These are phyloP conservation scores for Ogataea nitratoaversa DNA, from an alignment of 805 yeast genomes.

Conservation along the genomic window DNA sequence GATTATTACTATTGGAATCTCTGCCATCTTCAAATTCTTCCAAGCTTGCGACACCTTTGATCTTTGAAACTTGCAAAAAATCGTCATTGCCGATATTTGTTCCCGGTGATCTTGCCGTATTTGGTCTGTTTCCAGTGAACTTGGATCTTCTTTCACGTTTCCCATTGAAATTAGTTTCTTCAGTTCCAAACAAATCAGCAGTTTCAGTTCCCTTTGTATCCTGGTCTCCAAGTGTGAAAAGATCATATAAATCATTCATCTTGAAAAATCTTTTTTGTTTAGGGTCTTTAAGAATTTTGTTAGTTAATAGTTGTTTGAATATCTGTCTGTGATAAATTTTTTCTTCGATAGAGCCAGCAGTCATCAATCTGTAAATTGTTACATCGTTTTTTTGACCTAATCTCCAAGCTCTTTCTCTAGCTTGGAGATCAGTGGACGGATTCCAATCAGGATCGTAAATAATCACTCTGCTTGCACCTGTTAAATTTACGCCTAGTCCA, in stretches of 20 bases:
- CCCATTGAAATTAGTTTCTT: slow-evolving; percentile 37
- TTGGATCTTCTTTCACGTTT: slow-evolving; percentile 32
- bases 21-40: slow-evolving; percentile 58
- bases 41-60: slow-evolving; percentile 70
- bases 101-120: slow-evolving; percentile 13
- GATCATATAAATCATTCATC: slow-evolving; percentile 84
- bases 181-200: slow-evolving; percentile 54
- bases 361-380: slow-evolving; percentile 84
- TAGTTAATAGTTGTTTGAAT: slow-evolving; percentile 89
- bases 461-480: slow-evolving; percentile 93
- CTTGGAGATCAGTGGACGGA: slow-evolving; percentile 96
- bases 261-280: slow-evolving; percentile 91
- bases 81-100: slow-evolving; percentile 50
- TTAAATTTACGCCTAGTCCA: slow-evolving; percentile 88
- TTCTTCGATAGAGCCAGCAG: slow-evolving; percentile 94
- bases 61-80: slow-evolving; percentile 54
- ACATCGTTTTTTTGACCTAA: slow-evolving; percentile 93
- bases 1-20: slow-evolving; percentile 34
- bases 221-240: slow-evolving; percentile 80
- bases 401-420: slow-evolving; percentile 96
- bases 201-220: slow-evolving; percentile 64
- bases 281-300: slow-evolving; percentile 92
- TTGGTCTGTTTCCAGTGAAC: slow-evolving; percentile 15
- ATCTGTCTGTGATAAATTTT: slow-evolving; percentile 96
- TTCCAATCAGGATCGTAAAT: slow-evolving; percentile 98